phyloP scores from a whole-genome alignment of 257 asterid genomes.

The Scutellaria minor region DNA sequence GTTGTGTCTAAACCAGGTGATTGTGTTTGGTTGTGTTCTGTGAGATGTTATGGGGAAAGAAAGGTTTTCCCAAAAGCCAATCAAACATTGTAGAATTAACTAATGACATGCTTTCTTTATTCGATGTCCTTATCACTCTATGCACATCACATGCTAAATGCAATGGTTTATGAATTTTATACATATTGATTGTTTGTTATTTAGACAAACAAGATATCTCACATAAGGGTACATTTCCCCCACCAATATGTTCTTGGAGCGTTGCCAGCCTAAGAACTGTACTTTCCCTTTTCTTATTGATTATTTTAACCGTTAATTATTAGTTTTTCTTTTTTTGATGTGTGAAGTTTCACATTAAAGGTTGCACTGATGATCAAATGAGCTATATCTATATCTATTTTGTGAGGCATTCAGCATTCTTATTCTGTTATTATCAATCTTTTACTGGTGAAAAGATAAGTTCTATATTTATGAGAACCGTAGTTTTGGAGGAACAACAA shows the following conservation, averaged over 20 bases:
- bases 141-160: slow-evolving; percentile 9
- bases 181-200: neutral
- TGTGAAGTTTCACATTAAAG: slow-evolving; percentile 7
- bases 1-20: too few species aligned
- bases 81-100: too few species aligned
- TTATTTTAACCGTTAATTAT: neutral
- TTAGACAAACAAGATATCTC: slow-evolving; percentile 20
- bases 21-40: too few species aligned
- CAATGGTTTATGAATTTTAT: slow-evolving; percentile 8
- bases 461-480: slow-evolving; percentile 16
- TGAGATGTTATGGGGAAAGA: too few species aligned
- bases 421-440: neutral
- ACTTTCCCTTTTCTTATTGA: neutral
- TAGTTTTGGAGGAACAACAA: slow-evolving; percentile 9
- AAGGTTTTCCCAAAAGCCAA: too few species aligned
- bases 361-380: neutral
- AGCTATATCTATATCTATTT: slow-evolving; percentile 2
- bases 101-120: slow-evolving; percentile 15
- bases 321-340: neutral
- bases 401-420: slow-evolving; percentile 5
- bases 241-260: slow-evolving; percentile 14
- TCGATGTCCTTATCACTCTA: slow-evolving; percentile 3
- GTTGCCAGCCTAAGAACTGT: neutral
- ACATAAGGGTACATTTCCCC: neutral
- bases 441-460: slow-evolving; percentile 7